Conservation (phyloP, 2,329 filamentous ascomycete genomes). For the Talaromyces pinophilus region DNA sequence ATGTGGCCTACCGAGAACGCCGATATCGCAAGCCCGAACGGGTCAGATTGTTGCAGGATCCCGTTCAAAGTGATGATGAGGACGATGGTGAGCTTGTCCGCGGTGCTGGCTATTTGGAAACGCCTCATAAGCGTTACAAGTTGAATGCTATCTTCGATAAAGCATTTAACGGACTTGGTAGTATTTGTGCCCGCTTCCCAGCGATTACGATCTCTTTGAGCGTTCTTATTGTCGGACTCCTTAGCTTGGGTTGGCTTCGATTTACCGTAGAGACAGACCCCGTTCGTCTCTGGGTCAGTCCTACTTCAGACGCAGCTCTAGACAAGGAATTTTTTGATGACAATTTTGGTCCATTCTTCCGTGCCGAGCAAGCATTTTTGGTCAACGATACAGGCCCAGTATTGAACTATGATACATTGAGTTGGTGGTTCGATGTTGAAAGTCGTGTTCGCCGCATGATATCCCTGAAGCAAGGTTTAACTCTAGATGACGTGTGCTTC, state of each 20-base stretch:
- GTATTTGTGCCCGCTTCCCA: slow-evolving; percentile 78
- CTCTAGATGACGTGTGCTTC: slow-evolving; percentile 84
- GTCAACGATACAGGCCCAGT: slow-evolving; percentile 90
- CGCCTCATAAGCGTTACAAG: slow-evolving; percentile 75
- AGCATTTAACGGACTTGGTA: slow-evolving; percentile 77
- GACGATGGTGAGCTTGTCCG: slow-evolving; percentile 85
- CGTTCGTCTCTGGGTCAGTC: slow-evolving; percentile 94
- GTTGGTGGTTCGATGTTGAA: slow-evolving; percentile 94
- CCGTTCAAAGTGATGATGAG: slow-evolving; percentile 83
- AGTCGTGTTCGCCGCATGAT: slow-evolving; percentile 71
- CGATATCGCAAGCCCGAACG: slow-evolving; percentile 74
- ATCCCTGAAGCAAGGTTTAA: slow-evolving; percentile 67
- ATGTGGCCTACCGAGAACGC: slow-evolving; percentile 74
- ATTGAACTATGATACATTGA: slow-evolving; percentile 80
- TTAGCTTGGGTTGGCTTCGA: slow-evolving; percentile 84
- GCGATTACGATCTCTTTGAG: slow-evolving; percentile 76
- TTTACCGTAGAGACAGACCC: slow-evolving; percentile 92
- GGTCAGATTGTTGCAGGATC: slow-evolving; percentile 82
- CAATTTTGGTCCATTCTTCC: slow-evolving; percentile 94
- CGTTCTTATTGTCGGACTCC: slow-evolving; percentile 70
- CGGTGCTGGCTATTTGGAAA: slow-evolving; percentile 73
- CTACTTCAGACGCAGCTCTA: slow-evolving; percentile 81
- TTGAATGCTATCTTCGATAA: slow-evolving; percentile 81
- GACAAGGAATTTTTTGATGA: slow-evolving; percentile 93
- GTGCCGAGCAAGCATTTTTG: slow-evolving; percentile 87